phyloP scores from a whole-genome alignment of 2,329 filamentous ascomycete genomes.

The Trichoderma lentiforme region DNA sequence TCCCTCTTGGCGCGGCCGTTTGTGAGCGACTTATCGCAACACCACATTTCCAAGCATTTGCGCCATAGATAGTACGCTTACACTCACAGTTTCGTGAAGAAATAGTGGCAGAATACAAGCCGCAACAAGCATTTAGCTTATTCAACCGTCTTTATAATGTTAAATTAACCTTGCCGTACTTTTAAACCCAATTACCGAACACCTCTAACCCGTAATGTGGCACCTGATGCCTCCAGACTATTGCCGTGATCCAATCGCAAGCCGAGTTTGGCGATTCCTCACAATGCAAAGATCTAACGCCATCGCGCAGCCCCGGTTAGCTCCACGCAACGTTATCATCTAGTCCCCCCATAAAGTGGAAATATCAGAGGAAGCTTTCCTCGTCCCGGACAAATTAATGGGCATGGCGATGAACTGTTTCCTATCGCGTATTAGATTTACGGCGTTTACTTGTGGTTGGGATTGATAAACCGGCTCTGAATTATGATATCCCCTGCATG shows the following conservation, averaged over 20 bases:
- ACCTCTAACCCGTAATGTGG: background rate
- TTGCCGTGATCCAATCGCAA: background rate
- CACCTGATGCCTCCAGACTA: background rate
- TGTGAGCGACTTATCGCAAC: background rate
- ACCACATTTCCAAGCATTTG: background rate
- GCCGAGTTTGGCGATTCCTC: constrained; percentile 1
- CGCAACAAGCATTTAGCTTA: background rate
- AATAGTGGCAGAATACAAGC: background rate
- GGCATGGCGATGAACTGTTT: background rate
- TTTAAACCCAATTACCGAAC: background rate
- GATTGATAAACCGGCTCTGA: background rate
- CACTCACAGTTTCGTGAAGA: background rate
- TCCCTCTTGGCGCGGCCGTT: background rate
- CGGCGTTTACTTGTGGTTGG: background rate
- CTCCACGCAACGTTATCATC: background rate
- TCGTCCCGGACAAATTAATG: background rate
- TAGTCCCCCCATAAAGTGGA: background rate
- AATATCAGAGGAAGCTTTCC: background rate
- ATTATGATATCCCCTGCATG: background rate
- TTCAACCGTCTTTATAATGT: background rate
- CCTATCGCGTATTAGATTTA: background rate
- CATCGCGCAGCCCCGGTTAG: constrained; percentile 9
- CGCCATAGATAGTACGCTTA: background rate
- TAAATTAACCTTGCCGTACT: background rate
- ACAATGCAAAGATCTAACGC: constrained; percentile 16